phyloP scores from a whole-genome alignment of 2,329 filamentous ascomycete species.

The Penicillium glabrum region DNA sequence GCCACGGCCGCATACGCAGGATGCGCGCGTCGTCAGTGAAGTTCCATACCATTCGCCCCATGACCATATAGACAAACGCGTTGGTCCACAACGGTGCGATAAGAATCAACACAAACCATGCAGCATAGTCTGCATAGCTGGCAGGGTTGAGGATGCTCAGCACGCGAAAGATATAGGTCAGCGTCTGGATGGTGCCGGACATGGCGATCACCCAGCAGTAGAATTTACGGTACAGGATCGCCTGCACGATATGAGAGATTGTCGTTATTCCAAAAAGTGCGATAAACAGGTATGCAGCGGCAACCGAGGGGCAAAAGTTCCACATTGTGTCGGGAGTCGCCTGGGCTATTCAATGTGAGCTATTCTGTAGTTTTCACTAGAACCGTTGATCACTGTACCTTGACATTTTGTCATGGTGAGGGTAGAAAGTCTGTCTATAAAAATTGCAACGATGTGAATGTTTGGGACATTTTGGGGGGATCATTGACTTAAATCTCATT shows the following conservation, averaged over 20 bases:
- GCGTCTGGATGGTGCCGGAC: neutral
- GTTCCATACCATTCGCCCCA: slow-evolving; percentile 8
- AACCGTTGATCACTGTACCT: neutral
- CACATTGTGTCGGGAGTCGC: slow-evolving; percentile 1
- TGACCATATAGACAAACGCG: slow-evolving; percentile 7
- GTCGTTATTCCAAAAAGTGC: slow-evolving; percentile 3
- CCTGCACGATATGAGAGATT: slow-evolving; percentile 2
- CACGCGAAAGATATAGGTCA: slow-evolving; percentile 4
- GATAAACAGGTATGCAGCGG: neutral
- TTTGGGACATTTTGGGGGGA: neutral
- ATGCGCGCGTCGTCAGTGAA: slow-evolving; percentile 4
- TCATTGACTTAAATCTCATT: neutral
- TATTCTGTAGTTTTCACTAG: neutral
- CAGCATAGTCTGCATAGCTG: neutral
- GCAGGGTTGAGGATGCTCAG: neutral
- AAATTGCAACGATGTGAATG: too few species aligned
- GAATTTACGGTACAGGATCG: slow-evolving; percentile 4
- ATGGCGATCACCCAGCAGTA: slow-evolving; percentile 10
- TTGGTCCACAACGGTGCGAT: slow-evolving; percentile 7
- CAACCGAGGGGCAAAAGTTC: slow-evolving; percentile 4
- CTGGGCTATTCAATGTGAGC: neutral
- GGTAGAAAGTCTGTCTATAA: too few species aligned
- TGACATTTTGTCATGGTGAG: neutral
- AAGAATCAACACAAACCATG: slow-evolving; percentile 5
- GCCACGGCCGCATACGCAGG: neutral